Conservation (phyloP, 1,284 basidiomycete genomes). For the Pseudozyma tsukubaensis region DNA sequence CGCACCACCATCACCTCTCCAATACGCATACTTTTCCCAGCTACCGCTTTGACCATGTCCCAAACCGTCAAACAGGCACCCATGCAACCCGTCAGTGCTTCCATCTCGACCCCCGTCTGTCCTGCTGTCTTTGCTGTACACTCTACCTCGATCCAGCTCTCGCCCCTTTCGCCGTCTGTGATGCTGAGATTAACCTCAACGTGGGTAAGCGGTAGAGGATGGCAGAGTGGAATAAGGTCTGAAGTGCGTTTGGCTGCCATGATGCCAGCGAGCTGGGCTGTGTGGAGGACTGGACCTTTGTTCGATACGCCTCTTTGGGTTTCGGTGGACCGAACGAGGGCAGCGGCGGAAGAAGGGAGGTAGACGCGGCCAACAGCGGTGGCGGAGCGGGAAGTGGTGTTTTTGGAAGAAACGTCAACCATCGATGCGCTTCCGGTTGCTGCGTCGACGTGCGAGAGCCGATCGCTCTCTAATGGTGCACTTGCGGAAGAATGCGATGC, state of each 20-base stretch:
- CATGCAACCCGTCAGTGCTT: conserved; percentile 85
- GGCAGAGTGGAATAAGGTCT: conserved; percentile 80
- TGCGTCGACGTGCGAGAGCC: conserved; percentile 77
- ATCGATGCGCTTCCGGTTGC: conserved; percentile 78
- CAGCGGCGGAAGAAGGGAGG: conserved; percentile 76
- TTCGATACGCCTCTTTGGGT: conserved; percentile 68
- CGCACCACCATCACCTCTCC: conserved; percentile 75
- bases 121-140: conserved; percentile 53
- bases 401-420: conserved; percentile 81
- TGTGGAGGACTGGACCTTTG: conserved; percentile 71
- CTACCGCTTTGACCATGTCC: conserved; percentile 92
- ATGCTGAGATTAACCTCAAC: conserved; percentile 75
- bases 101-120: conserved; percentile 85
- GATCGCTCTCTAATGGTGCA: not conserved
- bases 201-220: conserved; percentile 79
- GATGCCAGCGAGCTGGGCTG: conserved; percentile 84
- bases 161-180: not conserved
- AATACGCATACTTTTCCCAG: conserved; percentile 80
- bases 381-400: conserved; percentile 76
- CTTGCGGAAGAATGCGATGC: not conserved
- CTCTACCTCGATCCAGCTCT: conserved; percentile 44
- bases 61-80: conserved; percentile 84
- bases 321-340: conserved; percentile 71
- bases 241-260: conserved; percentile 84
- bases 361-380: conserved; percentile 82